Conservation (phyloP, 805 yeast genomes). For the Ogataea kodamae region DNA sequence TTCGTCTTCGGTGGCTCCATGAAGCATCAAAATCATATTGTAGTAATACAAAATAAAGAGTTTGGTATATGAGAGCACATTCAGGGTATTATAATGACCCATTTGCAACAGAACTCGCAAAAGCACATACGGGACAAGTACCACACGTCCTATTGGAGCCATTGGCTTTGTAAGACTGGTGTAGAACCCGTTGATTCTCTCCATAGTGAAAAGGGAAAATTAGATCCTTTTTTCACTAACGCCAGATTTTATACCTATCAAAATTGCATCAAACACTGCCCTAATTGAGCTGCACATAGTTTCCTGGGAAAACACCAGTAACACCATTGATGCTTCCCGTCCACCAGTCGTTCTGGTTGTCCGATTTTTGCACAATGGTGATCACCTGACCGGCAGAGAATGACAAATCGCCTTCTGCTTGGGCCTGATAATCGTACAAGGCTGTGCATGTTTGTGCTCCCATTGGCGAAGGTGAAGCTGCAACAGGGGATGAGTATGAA, state of each 20-base stretch:
- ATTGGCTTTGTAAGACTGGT: constrained; percentile 3
- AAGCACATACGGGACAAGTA: constrained; percentile 24
- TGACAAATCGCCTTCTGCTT: constrained; percentile 85
- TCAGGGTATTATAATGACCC: constrained; percentile 15
- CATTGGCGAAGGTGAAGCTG: constrained; percentile 27
- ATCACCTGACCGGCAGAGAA: constrained; percentile 87
- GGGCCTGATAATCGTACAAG: constrained; percentile 86
- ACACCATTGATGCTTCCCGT: constrained; percentile 82
- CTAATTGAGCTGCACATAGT: constrained; percentile 76
- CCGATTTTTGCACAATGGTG: constrained; percentile 75
- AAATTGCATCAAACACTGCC: constrained; percentile 5
- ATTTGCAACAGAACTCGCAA: constrained; percentile 24
- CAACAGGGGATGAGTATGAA: constrained; percentile 35
- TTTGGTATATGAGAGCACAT: constrained; percentile 17
- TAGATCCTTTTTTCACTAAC: constrained; percentile 6
- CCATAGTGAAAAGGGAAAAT: constrained; percentile 12
- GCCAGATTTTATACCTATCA: constrained; percentile 6
- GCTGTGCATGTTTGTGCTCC: constrained; percentile 71
- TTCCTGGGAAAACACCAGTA: constrained; percentile 94
- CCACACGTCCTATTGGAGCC: constrained; percentile 24
- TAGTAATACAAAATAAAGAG: constrained; percentile 23
- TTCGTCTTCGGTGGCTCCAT: constrained; percentile 23
- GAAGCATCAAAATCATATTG: constrained; percentile 24
- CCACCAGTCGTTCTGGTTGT: constrained; percentile 97
- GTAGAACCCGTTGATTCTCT: constrained; percentile 6